Conservation (phyloP, 2,329 filamentous ascomycete species). For the Colletotrichum gigasporum region DNA sequence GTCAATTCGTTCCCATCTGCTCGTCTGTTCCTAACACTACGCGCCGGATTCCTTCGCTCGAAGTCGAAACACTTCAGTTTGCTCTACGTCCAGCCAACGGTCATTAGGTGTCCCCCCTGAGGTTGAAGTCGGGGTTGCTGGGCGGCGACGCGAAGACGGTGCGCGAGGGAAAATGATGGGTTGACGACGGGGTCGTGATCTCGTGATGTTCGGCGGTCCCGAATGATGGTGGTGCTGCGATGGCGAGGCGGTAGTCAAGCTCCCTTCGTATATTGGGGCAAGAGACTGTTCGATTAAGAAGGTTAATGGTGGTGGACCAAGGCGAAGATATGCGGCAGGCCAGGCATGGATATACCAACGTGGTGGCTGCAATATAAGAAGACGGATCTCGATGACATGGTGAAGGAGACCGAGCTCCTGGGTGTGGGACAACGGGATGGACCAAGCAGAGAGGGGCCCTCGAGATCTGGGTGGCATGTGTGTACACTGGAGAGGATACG, state of each 20-base stretch:
- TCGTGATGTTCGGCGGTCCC: neutral
- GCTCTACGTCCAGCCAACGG: neutral
- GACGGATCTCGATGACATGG: constrained; percentile 34
- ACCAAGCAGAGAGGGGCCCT: constrained; percentile 29
- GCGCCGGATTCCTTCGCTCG: constrained; percentile 1
- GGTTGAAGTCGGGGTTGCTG: neutral
- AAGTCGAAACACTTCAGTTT: constrained; percentile 22
- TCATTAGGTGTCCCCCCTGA: neutral
- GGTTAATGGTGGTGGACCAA: constrained; percentile 11
- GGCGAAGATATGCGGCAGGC: constrained; percentile 18
- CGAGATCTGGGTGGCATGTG: constrained; percentile 29
- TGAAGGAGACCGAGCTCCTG: constrained; percentile 31
- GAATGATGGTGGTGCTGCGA: neutral
- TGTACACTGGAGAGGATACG: constrained; percentile 25
- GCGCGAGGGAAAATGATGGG: neutral
- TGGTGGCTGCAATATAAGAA: constrained; percentile 23
- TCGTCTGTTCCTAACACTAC: neutral
- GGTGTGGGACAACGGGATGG: constrained; percentile 34
- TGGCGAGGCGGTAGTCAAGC: neutral
- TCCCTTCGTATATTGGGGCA: neutral
- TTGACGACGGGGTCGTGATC: neutral
- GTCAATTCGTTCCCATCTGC: constrained; percentile 8
- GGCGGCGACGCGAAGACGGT: neutral
- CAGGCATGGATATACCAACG: constrained; percentile 32
- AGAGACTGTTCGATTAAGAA: neutral